Percentiles rank a stretch among this genome's conserved stretches.
phyloP scores from a whole-genome alignment of 805 yeast genomes.

The Sporopachydermia quercuum region DNA sequence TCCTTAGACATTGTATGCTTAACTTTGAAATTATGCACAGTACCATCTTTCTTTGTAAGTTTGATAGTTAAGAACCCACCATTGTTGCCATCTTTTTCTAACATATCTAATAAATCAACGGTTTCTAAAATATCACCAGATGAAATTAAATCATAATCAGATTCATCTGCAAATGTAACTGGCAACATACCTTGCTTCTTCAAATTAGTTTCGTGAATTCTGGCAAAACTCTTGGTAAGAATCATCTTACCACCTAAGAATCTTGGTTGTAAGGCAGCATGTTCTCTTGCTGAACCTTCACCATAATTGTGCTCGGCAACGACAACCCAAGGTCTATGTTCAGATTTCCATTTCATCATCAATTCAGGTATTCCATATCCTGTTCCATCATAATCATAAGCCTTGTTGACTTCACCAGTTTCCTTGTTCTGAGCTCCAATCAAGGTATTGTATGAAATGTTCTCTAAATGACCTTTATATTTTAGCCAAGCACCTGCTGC shows the following conservation, averaged over 20 bases:
- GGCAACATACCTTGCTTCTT: slow-evolving; percentile 98
- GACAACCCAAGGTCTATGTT: slow-evolving; percentile 78
- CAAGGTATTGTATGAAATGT: slow-evolving; percentile 86
- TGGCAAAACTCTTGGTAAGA: slow-evolving; percentile 87
- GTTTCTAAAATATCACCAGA: slow-evolving; percentile 74
- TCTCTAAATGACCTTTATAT: slow-evolving; percentile 94
- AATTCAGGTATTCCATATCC: slow-evolving; percentile 80
- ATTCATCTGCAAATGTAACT: slow-evolving; percentile 77
- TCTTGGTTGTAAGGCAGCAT: slow-evolving; percentile 92
- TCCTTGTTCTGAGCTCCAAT: slow-evolving; percentile 96
- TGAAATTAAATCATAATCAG: slow-evolving; percentile 69
- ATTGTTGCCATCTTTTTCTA: slow-evolving; percentile 70
- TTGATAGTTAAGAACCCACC: slow-evolving; percentile 66
- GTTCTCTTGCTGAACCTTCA: slow-evolving; percentile 99
- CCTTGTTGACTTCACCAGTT: slow-evolving; percentile 89
- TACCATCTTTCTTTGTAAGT: slow-evolving; percentile 65
- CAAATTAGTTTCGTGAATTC: slow-evolving; percentile 95
- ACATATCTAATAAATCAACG: slow-evolving; percentile 55
- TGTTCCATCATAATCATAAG: slow-evolving; percentile 73
- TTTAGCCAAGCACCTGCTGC: slow-evolving; percentile 99
- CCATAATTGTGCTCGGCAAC: slow-evolving; percentile 97
- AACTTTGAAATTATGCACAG: slow-evolving; percentile 50
- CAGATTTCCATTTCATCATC: slow-evolving; percentile 90
- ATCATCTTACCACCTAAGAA: slow-evolving; percentile 85
- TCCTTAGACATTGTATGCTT: slow-evolving; percentile 96